Percentiles rank a stretch among this genome's conserved stretches.
phyloP scores from a whole-genome alignment of 495 filamentous ascomycete genomes.

The Penicillium herquei region DNA sequence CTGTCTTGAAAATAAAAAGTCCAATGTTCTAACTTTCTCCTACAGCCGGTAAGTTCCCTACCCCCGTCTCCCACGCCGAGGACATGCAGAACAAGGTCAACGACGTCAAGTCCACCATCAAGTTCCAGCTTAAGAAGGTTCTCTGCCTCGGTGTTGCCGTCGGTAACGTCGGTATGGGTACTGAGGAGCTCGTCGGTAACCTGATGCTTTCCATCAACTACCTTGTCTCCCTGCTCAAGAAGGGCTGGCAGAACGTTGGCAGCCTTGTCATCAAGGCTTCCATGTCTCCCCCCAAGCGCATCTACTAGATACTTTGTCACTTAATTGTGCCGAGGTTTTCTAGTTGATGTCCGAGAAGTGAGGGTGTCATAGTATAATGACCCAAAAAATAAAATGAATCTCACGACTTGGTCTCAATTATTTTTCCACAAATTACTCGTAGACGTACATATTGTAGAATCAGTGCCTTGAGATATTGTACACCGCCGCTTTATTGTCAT shows the following conservation, averaged over 20 bases:
- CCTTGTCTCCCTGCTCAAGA: constrained; percentile 97
- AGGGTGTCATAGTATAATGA: constrained; percentile 35
- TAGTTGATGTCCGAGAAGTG: constrained; percentile 24
- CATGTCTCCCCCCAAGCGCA: constrained; percentile 95
- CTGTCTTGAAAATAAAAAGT: not conserved
- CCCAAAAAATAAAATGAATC: constrained; percentile 36
- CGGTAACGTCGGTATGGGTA: constrained; percentile 94
- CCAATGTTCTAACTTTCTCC: constrained; percentile 15
- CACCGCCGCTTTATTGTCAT: not conserved
- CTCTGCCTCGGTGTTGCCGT: constrained; percentile 98
- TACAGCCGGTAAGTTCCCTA: constrained; percentile 97
- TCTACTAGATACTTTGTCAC: constrained; percentile 70
- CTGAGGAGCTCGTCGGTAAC: constrained; percentile 95
- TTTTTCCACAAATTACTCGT: not conserved
- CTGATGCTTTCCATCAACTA: constrained; percentile 99
- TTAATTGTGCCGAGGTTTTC: constrained; percentile 30
- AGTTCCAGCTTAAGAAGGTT: constrained; percentile 99
- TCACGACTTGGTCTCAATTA: constrained; percentile 30
- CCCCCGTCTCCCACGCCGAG: constrained; percentile 92
- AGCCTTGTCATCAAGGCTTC: constrained; percentile 98
- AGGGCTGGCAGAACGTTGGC: constrained; percentile 99
- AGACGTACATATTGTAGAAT: not conserved
- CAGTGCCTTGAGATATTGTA: not conserved
- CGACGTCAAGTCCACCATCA: constrained; percentile 99
- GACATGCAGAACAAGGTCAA: constrained; percentile 90